Percentiles rank a stretch among this genome's conserved stretches.
Conservation (phyloP, 306 rosid species). For the Dryas alaskensis region DNA sequence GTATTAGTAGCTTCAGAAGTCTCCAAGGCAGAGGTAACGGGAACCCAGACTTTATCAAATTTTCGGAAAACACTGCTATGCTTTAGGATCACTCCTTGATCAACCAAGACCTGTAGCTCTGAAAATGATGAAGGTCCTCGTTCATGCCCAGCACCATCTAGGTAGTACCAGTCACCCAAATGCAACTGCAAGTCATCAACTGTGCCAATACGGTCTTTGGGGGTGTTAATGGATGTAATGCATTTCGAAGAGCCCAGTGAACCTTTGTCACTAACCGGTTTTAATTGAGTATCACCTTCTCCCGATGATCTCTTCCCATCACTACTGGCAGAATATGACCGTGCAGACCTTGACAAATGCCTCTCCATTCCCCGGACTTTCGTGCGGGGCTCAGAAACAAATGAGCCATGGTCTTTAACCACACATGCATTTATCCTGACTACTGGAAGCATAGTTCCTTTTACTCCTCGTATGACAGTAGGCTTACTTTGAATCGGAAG, state of each 20-base stretch:
- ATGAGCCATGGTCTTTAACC: slow-evolving; percentile 81
- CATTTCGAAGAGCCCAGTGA: slow-evolving; percentile 44
- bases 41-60: slow-evolving; percentile 89
- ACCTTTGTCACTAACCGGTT: slow-evolving; percentile 42
- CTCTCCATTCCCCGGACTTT: slow-evolving; percentile 67
- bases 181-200: slow-evolving; percentile 69
- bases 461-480: slow-evolving; percentile 57
- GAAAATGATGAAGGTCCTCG: slow-evolving; percentile 83
- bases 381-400: slow-evolving; percentile 70
- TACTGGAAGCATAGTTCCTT: slow-evolving; percentile 81
- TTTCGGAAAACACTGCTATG: slow-evolving; percentile 81
- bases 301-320: slow-evolving; percentile 79
- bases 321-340: slow-evolving; percentile 54
- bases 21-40: slow-evolving; percentile 67
- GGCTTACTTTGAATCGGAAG: slow-evolving; percentile 49
- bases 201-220: slow-evolving; percentile 69
- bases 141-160: slow-evolving; percentile 97
- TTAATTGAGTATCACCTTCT: slow-evolving; percentile 64
- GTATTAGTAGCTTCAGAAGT: slow-evolving; percentile 40
- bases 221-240: slow-evolving; percentile 39
- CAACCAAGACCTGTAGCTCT: slow-evolving; percentile 78
- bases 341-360: slow-evolving; percentile 60
- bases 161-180: slow-evolving; percentile 93
- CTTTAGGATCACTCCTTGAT: slow-evolving; percentile 64
- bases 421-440: slow-evolving; percentile 95